phyloP scores from a whole-genome alignment of 1,139 yeast species.

The Geotrichum aggregatum region DNA sequence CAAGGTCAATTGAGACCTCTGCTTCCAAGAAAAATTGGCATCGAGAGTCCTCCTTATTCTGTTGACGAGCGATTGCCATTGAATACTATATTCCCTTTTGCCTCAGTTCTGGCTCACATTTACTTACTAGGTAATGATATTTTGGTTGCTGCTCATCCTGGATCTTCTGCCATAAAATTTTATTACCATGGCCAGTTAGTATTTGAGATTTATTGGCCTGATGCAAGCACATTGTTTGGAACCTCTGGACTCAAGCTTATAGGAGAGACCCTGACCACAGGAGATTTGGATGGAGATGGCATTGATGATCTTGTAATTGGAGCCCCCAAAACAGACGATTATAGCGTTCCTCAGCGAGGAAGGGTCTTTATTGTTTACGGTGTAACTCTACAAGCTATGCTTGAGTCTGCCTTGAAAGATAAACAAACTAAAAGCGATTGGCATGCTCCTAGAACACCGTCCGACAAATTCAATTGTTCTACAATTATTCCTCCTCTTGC shows the following conservation, averaged over 20 bases:
- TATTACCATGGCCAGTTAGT: conserved; percentile 31
- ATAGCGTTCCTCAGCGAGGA: conserved; percentile 42
- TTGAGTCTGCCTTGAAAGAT: conserved; percentile 15
- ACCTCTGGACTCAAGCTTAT: conserved; percentile 41
- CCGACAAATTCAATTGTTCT: conserved; percentile 18
- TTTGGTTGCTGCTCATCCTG: conserved; percentile 38
- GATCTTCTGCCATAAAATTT: conserved; percentile 34
- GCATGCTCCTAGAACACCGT: conserved; percentile 42
- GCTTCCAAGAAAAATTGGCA: background rate
- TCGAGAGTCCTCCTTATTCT: background rate
- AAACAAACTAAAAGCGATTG: conserved; percentile 32
- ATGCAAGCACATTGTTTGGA: conserved; percentile 37
- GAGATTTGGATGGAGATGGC: conserved; percentile 41
- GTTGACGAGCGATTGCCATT: conserved; percentile 12
- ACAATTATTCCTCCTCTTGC: conserved; percentile 10
- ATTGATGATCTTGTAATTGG: conserved; percentile 45
- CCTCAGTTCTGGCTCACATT: conserved; percentile 31
- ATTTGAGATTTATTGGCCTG: conserved; percentile 25
- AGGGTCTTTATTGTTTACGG: conserved; percentile 42
- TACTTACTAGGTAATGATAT: conserved; percentile 26
- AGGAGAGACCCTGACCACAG: conserved; percentile 35
- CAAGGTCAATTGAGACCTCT: background rate
- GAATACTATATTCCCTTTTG: conserved; percentile 31
- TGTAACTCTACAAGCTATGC: conserved; percentile 24
- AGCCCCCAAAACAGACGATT: conserved; percentile 42